Evolutionary conservation across 176 grass and related monocot genomes (phyloP).

Genomic region (Paspalum vaginatum): DNA sequence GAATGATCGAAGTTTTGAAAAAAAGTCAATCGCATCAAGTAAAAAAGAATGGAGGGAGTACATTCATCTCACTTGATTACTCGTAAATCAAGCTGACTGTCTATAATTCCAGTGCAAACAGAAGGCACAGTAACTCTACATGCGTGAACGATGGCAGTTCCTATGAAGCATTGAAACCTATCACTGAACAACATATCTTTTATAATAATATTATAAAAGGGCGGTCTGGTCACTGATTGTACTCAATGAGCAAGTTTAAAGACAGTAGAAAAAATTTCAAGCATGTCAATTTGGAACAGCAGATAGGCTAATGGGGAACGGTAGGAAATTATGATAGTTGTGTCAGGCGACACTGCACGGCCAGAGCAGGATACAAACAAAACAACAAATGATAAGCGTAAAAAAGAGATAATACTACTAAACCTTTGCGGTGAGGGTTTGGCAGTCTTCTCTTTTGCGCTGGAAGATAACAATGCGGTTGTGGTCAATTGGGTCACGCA

Average conservation of each 20-base stretch:
- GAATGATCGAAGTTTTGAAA: too few relatives aligned
- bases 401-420: background rate
- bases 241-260: background rate
- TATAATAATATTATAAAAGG: background rate
- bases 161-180: background rate
- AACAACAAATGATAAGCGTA: background rate
- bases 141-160: background rate
- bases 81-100: too few relatives aligned
- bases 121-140: background rate
- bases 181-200: background rate
- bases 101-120: background rate
- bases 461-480: constrained; percentile 15
- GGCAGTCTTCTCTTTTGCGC: background rate
- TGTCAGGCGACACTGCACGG: background rate
- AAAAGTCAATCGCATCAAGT: too few relatives aligned
- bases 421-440: background rate
- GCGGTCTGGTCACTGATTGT: background rate
- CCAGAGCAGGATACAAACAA: background rate
- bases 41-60: too few relatives aligned
- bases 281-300: background rate
- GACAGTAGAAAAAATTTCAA: background rate
- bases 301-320: background rate
- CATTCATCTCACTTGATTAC: background rate
- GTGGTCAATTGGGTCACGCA: background rate
- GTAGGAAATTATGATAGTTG: background rate